A percentile compares a stretch with the other conserved stretches of the same genome.
Conservation (phyloP, 2,329 filamentous ascomycete genomes). For the Cladosporium colombiae region DNA sequence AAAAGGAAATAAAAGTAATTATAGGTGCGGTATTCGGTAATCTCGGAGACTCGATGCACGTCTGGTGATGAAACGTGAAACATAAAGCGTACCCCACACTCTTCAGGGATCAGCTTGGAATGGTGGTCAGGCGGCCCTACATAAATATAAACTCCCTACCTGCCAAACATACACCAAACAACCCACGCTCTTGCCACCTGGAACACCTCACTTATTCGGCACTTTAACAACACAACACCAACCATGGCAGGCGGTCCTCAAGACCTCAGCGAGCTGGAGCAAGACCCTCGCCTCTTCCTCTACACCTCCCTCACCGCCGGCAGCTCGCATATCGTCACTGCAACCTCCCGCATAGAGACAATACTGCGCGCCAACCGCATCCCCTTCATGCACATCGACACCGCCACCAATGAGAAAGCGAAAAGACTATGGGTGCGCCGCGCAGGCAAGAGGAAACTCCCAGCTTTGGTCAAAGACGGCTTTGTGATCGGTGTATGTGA, state of each 20-base stretch:
- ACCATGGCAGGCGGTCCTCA: constrained; percentile 22
- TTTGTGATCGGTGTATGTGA: constrained; percentile 77
- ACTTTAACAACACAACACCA: not conserved
- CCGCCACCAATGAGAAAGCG: constrained; percentile 85
- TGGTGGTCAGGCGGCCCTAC: not conserved
- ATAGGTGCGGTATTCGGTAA: not conserved
- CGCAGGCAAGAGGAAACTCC: constrained; percentile 83
- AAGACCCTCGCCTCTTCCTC: constrained; percentile 70
- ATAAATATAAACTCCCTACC: not conserved
- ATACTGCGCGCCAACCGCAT: constrained; percentile 94
- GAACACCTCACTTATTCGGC: not conserved
- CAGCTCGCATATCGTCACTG: constrained; percentile 93
- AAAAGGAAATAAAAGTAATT: not conserved
- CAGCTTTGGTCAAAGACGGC: constrained; percentile 84
- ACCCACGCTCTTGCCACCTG: not conserved
- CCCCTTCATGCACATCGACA: constrained; percentile 88
- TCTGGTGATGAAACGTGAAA: not conserved
- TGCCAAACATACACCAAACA: not conserved
- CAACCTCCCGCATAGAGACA: constrained; percentile 91
- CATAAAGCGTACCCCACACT: not conserved
- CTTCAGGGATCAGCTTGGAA: not conserved
- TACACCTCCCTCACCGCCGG: constrained; percentile 96
- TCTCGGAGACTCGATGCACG: not conserved
- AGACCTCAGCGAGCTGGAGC: constrained; percentile 48
- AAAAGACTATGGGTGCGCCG: constrained; percentile 85